Evolutionary conservation across 805 yeast species (phyloP), one percentile per base, ranked within the genome.

Genomic region (Dipodascus albidus): DNA sequence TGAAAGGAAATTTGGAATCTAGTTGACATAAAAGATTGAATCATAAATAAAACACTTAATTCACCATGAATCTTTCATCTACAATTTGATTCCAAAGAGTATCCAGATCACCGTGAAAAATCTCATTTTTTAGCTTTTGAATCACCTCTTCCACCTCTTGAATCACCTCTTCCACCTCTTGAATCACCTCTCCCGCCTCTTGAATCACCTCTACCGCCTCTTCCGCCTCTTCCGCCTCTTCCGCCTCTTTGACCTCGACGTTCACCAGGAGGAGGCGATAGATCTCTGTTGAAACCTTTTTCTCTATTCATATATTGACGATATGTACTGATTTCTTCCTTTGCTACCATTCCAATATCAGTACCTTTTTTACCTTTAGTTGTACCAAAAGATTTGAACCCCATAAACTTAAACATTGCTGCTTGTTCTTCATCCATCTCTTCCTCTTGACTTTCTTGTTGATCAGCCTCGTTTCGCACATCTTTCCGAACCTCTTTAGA

Each of bases 291-390:
- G 57, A 70, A 70, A 1, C 75, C 75, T 47, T 67, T 67, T 23
- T 42, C 56, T 23, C 74, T 60, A 59, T 71, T 73, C 75, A 71
- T 72, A 53, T 73, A 73, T 62, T 72, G 76, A 31, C 76, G 57
- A 58, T 66, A 72, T 44, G 64, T 67, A 1, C 70, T 56, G n/a
- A 62, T 60, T 54, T 61, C 61, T 22, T 62, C 61, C 14, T 62
- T 62, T 1, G 61, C 58, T 2, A 73, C 74, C 1, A 69, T 73
- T 2, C 67, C 60, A 6, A 58, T 58, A 50, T 68, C 66, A 2
- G 69, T 53, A 0, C 69, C 72, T 27, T 68, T 71, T 53, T 70
- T 69, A 2, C 70, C 70, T 57, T 73, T 73, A 21, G 77, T 71
- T 19, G 70, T 59, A 1, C 65, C 70, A 57, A 74, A 72, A 1